phyloP scores from a whole-genome alignment of 805 yeast species.

The Barnettozyma vustinii region DNA sequence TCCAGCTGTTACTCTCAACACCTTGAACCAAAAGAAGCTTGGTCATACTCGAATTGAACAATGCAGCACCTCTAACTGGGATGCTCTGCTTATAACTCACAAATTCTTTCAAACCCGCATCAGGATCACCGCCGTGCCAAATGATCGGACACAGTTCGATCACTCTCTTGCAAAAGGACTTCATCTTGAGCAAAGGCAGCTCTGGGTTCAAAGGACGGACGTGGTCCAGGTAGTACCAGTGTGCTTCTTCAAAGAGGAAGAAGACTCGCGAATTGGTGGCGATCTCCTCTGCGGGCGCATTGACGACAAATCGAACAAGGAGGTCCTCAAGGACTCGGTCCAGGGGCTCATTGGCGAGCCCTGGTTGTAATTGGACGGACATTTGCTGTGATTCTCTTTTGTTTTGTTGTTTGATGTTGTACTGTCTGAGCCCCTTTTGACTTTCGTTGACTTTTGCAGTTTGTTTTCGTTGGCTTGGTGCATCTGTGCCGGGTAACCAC shows the following conservation, averaged over 20 bases:
- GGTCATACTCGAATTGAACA: conserved; percentile 64
- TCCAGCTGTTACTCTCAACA: conserved; percentile 78
- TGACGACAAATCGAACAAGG: conserved; percentile 82
- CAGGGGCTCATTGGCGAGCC: conserved; percentile 57
- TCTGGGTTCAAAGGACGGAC: conserved; percentile 64
- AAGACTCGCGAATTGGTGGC: conserved; percentile 75
- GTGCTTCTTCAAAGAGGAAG: conserved; percentile 96
- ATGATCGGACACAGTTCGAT: conserved; percentile 66
- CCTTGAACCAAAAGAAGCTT: conserved; percentile 81
- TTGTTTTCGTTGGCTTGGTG: background rate
- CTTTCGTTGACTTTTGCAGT: background rate
- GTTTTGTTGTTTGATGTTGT: background rate
- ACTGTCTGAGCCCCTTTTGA: background rate
- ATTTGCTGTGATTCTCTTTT: conserved; percentile 25
- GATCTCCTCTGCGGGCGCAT: conserved; percentile 88
- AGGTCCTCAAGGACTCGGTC: conserved; percentile 80
- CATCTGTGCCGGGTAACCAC: background rate
- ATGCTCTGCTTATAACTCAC: conserved; percentile 81
- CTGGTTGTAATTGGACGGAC: conserved; percentile 54
- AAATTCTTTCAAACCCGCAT: conserved; percentile 70
- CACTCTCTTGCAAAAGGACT: conserved; percentile 63
- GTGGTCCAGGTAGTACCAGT: conserved; percentile 93
- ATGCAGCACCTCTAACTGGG: conserved; percentile 95
- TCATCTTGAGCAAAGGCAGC: conserved; percentile 74
- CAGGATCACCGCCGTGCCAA: conserved; percentile 83